phyloP scores from a whole-genome alignment of 129 eudicot genomes.

The Chrysanthemum seticuspe region DNA sequence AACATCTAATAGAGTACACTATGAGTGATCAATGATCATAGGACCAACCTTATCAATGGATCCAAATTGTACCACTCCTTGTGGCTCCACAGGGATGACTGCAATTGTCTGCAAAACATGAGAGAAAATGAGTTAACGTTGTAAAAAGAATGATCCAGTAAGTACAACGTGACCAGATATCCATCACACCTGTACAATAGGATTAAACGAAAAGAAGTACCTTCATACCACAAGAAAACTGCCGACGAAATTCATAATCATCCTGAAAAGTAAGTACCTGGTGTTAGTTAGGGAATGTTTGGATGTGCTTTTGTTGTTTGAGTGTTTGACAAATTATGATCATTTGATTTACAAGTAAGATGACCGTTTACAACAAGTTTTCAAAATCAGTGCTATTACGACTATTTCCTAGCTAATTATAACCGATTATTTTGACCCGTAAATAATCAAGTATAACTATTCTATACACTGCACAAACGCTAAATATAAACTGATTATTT shows the following conservation, averaged over 20 bases:
- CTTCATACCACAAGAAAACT: constrained; percentile 71
- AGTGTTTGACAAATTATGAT: no score
- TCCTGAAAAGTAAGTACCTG: constrained; percentile 45
- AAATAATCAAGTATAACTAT: no score
- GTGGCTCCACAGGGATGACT: constrained; percentile 64
- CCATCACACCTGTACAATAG: neutral
- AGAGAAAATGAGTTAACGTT: neutral
- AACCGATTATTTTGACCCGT: no score
- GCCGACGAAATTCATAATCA: constrained; percentile 44
- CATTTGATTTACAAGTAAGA: no score
- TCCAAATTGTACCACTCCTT: constrained; percentile 85
- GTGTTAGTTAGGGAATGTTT: neutral
- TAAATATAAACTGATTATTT: no score
- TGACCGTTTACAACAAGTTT: no score
- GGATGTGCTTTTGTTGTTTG: no score
- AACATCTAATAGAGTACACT: constrained; percentile 11
- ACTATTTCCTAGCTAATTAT: no score
- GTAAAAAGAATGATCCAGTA: constrained; percentile 16
- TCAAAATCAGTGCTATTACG: no score
- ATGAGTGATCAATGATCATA: constrained; percentile 13
- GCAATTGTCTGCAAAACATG: constrained; percentile 75
- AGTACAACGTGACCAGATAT: constrained; percentile 12
- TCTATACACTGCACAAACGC: no score
- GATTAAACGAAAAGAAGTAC: constrained; percentile 29
- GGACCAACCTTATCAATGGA: constrained; percentile 63